These are phyloP conservation scores for Malassezia restricta DNA, from an alignment of 1,284 basidiomycete genomes.

Conservation along the genomic window DNA sequence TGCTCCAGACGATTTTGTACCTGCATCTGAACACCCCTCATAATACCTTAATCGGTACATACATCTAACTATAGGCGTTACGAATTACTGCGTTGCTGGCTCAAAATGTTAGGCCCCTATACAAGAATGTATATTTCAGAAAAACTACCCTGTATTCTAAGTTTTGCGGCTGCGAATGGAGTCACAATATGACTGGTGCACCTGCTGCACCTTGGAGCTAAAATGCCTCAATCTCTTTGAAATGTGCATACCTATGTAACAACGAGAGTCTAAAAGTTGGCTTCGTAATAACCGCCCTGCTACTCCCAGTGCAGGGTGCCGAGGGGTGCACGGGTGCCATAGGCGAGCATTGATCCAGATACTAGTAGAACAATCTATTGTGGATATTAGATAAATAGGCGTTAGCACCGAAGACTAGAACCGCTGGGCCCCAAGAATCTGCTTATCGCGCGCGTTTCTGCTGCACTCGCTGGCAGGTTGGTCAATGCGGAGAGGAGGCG, in stretches of 20 bases:
- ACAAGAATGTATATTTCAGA: no score
- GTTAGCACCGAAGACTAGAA: conserved; percentile 38
- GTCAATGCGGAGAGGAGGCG: not conserved
- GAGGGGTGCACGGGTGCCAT: conserved; percentile 38
- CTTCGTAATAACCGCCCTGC: conserved; percentile 26
- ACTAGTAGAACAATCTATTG: conserved; percentile 42
- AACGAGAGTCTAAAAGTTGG: conserved; percentile 30
- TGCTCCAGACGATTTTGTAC: not conserved
- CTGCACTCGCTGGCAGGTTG: not conserved
- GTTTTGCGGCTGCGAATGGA: conserved; percentile 22
- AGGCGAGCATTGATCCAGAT: conserved; percentile 24
- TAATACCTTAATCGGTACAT: no score
- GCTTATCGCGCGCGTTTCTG: conserved; percentile 5
- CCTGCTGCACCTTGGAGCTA: conserved; percentile 29
- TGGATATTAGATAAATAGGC: conserved; percentile 35
- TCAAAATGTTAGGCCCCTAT: no score
- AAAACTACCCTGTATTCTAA: conserved; percentile 32
- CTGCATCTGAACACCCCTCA: no score
- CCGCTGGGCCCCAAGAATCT: conserved; percentile 27
- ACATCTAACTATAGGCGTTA: no score
- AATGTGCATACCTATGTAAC: conserved; percentile 23
- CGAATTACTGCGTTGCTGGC: no score
- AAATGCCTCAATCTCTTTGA: conserved; percentile 24
- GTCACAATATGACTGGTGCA: conserved; percentile 18
- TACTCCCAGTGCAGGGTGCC: conserved; percentile 24